Evolutionary conservation across 768 basidiomycete species (phyloP), one percentile per base, ranked within the genome.

Genomic region (Mycena leptocephala): DNA sequence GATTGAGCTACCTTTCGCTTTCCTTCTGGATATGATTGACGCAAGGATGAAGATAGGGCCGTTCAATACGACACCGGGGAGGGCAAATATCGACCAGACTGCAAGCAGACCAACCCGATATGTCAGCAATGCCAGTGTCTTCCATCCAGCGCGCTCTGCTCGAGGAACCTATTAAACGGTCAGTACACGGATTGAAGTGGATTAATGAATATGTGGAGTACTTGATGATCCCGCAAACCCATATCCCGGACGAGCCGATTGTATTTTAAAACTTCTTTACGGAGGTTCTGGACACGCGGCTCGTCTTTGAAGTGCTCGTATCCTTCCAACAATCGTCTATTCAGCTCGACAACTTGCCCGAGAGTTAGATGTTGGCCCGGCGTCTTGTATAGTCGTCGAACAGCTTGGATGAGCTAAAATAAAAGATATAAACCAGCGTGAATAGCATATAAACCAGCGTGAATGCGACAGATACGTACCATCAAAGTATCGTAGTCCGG

Each of bases 401-500:
- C 96, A 28, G 97, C 98, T 91, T 99, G 98, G 70, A 99, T 96
- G 71, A 99, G 91, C 97, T 98, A 67, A 13, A 64, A 72, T 67
- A 62, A 46, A 37, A 41, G 20, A 13, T 61, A 18, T 41, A 70
- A 74, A 64, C 72, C 43, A 6, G 65, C 13, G 3, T 8, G 48
- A 46, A 59, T 20, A 61, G 43, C 39, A 76, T 9, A 28, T 16
- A 55, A n/a, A n/a, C n/a, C n/a, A n/a, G n/a, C 53, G n/a, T 46
- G 63, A 53, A 41, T 32, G 58, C 22, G 76, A 48, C 1, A 30
- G n/a, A 7, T n/a, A 83, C 91, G 70, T 79, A 96, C 98, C 97
- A 99, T 98, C 63, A 99, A 89, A 2, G 98, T 99, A 79, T 99
- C 98, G 83, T 96, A 99, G 83, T 99, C 98, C 3, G 98, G 97